Percentiles rank a stretch among this genome's conserved stretches.
These are phyloP conservation scores for Tilletia caries DNA, from an alignment of 1,284 basidiomycete genomes.

Conservation along the genomic window DNA sequence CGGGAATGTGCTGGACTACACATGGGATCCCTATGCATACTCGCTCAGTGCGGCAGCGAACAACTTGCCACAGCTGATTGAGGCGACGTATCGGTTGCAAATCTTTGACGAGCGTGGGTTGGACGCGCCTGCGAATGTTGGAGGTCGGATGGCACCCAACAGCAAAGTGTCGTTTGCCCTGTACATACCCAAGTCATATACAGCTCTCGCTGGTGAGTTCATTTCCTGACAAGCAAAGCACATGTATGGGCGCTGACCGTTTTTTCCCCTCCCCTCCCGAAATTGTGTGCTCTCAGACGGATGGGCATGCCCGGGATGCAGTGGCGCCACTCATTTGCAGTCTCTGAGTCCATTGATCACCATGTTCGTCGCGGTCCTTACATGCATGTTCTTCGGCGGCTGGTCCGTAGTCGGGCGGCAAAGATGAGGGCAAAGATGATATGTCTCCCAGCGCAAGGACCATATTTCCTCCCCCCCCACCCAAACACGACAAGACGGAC, in stretches of 20 bases:
- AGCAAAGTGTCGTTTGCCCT: slow-evolving; percentile 47
- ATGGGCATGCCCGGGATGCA: slow-evolving; percentile 40
- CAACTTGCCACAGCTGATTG: slow-evolving; percentile 39
- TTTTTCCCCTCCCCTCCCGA: slow-evolving; percentile 2
- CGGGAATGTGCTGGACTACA: slow-evolving; percentile 41
- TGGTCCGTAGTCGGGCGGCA: slow-evolving; percentile 24
- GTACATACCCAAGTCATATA: slow-evolving; percentile 51
- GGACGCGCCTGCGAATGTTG: slow-evolving; percentile 24
- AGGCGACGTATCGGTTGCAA: slow-evolving; percentile 45
- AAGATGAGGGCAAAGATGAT: no score
- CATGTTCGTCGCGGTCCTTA: slow-evolving; percentile 26
- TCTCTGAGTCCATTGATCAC: slow-evolving; percentile 30
- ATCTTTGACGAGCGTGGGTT: slow-evolving; percentile 48
- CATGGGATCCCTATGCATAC: slow-evolving; percentile 50
- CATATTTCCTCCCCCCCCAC: slow-evolving; percentile 19
- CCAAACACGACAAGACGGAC: no score
- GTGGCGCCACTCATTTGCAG: slow-evolving; percentile 27
- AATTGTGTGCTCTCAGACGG: slow-evolving; percentile 21
- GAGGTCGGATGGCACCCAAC: slow-evolving; percentile 45
- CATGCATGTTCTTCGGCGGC: slow-evolving; percentile 29
- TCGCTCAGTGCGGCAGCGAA: slow-evolving; percentile 30
- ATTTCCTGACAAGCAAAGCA: background rate
- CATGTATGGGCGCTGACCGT: background rate
- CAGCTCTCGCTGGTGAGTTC: slow-evolving; percentile 39
- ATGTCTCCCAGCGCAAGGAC: no score